Evolutionary conservation across 2,329 filamentous ascomycete species (phyloP).

Genomic region (Chaetothyriales sp.): DNA sequence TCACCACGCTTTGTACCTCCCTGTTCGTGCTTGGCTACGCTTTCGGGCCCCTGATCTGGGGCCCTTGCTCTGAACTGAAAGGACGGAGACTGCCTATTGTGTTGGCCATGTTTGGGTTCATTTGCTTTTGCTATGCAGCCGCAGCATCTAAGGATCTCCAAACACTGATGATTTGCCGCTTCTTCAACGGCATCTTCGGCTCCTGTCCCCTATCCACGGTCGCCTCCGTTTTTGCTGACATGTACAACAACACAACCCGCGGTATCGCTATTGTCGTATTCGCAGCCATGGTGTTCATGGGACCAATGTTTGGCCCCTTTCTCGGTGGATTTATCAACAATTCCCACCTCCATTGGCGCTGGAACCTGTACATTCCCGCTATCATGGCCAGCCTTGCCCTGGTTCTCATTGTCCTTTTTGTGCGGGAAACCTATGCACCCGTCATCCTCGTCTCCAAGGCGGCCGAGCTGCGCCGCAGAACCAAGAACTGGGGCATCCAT

Average conservation of each 20-base stretch:
- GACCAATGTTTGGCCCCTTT: conserved; percentile 38
- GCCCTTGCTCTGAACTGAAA: conserved; percentile 38
- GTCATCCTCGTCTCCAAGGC: conserved; percentile 43
- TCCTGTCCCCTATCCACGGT: conserved; percentile 39
- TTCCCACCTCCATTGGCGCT: conserved; percentile 37
- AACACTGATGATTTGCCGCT: conserved; percentile 38
- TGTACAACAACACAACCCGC: conserved; percentile 36
- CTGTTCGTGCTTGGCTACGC: conserved; percentile 34
- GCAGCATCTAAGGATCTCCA: conserved; percentile 38
- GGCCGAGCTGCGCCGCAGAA: conserved; percentile 37
- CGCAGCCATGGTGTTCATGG: conserved; percentile 37
- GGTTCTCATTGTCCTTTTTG: conserved; percentile 35
- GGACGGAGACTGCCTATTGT: conserved; percentile 36
- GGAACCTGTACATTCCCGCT: conserved; percentile 39
- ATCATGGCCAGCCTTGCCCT: conserved; percentile 42
- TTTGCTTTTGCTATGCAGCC: conserved; percentile 35
- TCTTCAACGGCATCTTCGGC: conserved; percentile 39
- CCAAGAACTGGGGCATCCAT: conserved; percentile 47
- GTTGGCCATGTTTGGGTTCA: conserved; percentile 36
- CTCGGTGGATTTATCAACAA: conserved; percentile 40
- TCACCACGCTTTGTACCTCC: conserved; percentile 26
- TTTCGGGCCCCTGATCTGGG: conserved; percentile 36
- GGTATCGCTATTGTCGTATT: conserved; percentile 36
- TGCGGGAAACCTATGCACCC: conserved; percentile 44
- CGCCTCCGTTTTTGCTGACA: conserved; percentile 41